These are phyloP conservation scores for Aspergillus cavernicola DNA, from an alignment of 495 filamentous ascomycete species.

Conservation along the genomic window DNA sequence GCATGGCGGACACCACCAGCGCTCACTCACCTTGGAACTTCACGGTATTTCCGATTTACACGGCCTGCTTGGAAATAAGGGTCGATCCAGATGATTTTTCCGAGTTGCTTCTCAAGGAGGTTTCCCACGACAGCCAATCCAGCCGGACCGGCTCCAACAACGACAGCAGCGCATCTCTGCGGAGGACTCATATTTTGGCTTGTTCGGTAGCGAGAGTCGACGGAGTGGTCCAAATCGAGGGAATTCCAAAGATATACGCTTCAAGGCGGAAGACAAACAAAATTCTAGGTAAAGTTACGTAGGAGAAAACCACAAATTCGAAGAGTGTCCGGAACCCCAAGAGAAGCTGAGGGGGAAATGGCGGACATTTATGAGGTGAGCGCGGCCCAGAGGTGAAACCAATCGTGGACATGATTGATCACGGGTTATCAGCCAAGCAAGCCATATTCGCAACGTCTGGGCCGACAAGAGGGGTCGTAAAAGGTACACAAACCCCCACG, in stretches of 20 bases:
- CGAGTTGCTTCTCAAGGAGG: constrained; percentile 49
- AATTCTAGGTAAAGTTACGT: constrained; percentile 10
- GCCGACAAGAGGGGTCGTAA: constrained; percentile 3
- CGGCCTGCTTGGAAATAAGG: constrained; percentile 50
- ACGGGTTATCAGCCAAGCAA: constrained; percentile 1
- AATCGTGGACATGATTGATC: constrained; percentile 5
- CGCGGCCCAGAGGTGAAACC: not conserved
- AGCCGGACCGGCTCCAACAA: constrained; percentile 55
- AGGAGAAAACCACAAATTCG: constrained; percentile 5
- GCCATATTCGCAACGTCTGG: constrained; percentile 5
- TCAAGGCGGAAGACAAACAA: constrained; percentile 4
- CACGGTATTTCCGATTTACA: constrained; percentile 51
- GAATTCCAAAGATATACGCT: not conserved
- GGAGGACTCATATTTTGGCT: constrained; percentile 26
- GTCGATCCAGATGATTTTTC: constrained; percentile 52
- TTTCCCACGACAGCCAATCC: constrained; percentile 56
- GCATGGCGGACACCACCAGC: not conserved
- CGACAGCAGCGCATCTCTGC: constrained; percentile 46
- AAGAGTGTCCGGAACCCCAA: not conserved
- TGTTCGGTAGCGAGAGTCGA: not conserved
- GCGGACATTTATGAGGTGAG: constrained; percentile 3
- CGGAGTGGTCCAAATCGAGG: not conserved
- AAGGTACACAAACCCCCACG: not conserved
- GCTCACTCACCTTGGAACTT: constrained; percentile 49
- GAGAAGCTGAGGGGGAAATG: constrained; percentile 3